Evolutionary conservation across 2,329 filamentous ascomycete species (phyloP).

Genomic region (Ceratocystis albifundus): DNA sequence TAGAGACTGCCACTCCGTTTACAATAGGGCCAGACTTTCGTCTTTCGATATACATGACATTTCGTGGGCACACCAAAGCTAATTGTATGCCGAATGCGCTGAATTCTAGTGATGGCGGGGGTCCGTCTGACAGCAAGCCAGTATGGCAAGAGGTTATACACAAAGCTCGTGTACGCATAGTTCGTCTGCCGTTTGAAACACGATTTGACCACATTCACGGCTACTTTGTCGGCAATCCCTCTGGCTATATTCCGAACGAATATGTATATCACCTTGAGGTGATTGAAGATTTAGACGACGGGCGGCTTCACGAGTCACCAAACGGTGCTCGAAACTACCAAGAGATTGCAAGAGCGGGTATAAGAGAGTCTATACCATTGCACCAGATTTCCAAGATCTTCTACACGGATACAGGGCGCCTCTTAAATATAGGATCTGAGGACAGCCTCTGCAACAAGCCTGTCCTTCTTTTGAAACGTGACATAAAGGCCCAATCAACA

Average conservation of each 20-base stretch:
- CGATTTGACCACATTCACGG: conserved; percentile 8
- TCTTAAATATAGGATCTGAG: conserved; percentile 60
- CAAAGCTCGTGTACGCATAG: conserved; percentile 74
- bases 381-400: conserved; percentile 73
- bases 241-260: conserved; percentile 26
- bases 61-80: conserved; percentile 55
- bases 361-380: conserved; percentile 44
- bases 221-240: not conserved
- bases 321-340: conserved; percentile 32
- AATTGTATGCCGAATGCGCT: not conserved
- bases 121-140: conserved; percentile 38
- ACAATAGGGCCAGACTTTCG: conserved; percentile 83
- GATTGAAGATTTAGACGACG: conserved; percentile 63
- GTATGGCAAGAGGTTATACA: conserved; percentile 96
- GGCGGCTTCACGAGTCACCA: conserved; percentile 40
- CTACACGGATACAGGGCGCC: conserved; percentile 81
- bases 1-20: conserved; percentile 47
- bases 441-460: conserved; percentile 31
- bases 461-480: conserved; percentile 30
- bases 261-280: conserved; percentile 74
- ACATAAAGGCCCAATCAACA: conserved; percentile 32
- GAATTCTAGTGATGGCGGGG: not conserved
- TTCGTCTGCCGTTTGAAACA: conserved; percentile 46
- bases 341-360: conserved; percentile 35
- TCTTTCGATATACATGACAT: conserved; percentile 89